These are phyloP conservation scores for Flaveria robusta DNA, from an alignment of 129 eudicot species.

Conservation along the genomic window DNA sequence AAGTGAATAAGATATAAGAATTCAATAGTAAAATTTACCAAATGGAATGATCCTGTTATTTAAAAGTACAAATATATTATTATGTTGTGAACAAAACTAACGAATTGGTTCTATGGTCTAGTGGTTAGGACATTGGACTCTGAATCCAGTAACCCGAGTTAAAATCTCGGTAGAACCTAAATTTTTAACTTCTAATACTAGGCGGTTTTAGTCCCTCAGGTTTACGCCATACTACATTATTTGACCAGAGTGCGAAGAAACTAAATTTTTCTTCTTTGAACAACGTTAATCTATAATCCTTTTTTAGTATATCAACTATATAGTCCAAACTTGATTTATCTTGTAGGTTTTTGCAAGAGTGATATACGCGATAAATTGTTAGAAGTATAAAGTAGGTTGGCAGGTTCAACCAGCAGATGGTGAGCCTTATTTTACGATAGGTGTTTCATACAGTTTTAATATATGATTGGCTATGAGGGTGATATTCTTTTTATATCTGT, in stretches of 20 bases:
- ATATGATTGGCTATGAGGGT: conserved; percentile 16
- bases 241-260: background rate
- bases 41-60: too few species aligned
- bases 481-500: conserved; percentile 13
- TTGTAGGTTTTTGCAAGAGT: background rate
- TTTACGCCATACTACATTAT: background rate
- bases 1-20: too few species aligned
- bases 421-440: conserved; percentile 5
- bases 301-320: too few species aligned
- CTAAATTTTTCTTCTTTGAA: background rate
- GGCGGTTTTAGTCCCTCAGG: background rate
- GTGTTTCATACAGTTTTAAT: conserved; percentile 29
- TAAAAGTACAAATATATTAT: too few species aligned
- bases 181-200: background rate
- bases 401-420: conserved; percentile 10
- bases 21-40: too few species aligned
- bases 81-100: background rate
- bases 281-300: background rate
- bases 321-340: too few species aligned
- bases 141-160: conserved; percentile 92
- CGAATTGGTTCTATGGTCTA: conserved; percentile 60
- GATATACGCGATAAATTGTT: conserved; percentile 49
- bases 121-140: conserved; percentile 82
- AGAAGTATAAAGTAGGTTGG: conserved; percentile 51
- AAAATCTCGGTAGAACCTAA: conserved; percentile 77